Percentiles rank a stretch among this genome's conserved stretches.
Evolutionary conservation across 208 protist genomes (phyloP).

Genomic region (Trypanosoma lewisi): DNA sequence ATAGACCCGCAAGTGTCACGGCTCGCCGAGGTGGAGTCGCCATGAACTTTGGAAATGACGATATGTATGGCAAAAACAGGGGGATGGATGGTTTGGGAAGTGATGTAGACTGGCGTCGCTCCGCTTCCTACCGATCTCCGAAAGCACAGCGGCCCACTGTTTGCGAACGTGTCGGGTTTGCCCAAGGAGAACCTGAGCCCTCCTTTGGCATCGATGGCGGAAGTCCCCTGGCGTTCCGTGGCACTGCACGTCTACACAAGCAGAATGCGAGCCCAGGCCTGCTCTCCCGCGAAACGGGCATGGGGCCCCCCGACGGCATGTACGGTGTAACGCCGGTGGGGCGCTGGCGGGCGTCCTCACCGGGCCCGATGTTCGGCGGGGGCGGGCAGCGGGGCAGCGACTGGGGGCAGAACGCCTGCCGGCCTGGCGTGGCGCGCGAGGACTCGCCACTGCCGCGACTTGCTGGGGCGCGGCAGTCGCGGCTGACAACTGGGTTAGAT

Average conservation of each 20-base stretch:
- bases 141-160: conserved; percentile 7
- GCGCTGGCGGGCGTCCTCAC: conserved; percentile 10
- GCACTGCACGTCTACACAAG: background rate
- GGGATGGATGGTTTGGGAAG: background rate
- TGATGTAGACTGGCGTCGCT: conserved; percentile 4
- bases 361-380: conserved; percentile 5
- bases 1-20: background rate
- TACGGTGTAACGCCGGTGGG: background rate
- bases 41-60: conserved; percentile 5
- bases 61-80: background rate
- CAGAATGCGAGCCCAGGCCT: background rate
- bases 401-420: background rate
- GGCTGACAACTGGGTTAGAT: conserved; percentile 13
- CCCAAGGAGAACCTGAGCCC: background rate
- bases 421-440: conserved; percentile 3
- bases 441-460: conserved; percentile 13
- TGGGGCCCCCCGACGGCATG: background rate
- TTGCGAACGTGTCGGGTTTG: background rate
- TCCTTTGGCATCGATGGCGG: background rate
- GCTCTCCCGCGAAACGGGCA: background rate
- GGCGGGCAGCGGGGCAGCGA: background rate
- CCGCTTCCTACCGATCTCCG: conserved; percentile 11
- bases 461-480: background rate
- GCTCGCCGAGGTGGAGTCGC: background rate
- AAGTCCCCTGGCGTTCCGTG: background rate